These are phyloP conservation scores for Calycina herbarum DNA, from an alignment of 2,329 filamentous ascomycete genomes.

Conservation along the genomic window DNA sequence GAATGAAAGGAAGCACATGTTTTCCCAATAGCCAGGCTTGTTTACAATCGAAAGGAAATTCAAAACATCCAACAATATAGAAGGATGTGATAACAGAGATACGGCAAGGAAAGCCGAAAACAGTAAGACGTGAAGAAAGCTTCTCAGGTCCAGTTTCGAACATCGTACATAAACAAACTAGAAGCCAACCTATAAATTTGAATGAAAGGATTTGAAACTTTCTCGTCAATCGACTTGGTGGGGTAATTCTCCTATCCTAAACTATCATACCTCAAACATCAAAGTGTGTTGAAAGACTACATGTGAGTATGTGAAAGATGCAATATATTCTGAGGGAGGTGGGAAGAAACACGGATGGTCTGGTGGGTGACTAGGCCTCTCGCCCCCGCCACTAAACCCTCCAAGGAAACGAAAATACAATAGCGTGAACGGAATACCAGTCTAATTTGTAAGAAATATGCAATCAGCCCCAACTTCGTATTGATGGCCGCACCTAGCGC, in stretches of 20 bases:
- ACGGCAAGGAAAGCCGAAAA: too few relatives aligned
- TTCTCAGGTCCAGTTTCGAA: too few relatives aligned
- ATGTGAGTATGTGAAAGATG: neutral
- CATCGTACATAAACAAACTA: too few relatives aligned
- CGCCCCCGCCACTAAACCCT: neutral
- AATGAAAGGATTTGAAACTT: too few relatives aligned
- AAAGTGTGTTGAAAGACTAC: neutral
- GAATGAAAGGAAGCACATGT: too few relatives aligned
- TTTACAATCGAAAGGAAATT: too few relatives aligned
- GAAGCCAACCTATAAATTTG: too few relatives aligned
- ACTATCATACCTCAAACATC: neutral
- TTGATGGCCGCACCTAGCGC: neutral
- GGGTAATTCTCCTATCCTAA: neutral
- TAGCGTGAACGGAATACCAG: neutral
- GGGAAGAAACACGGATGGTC: neutral
- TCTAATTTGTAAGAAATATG: neutral
- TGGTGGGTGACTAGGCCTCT: too few relatives aligned
- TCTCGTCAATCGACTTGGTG: neutral
- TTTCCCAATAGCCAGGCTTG: too few relatives aligned
- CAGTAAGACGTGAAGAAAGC: too few relatives aligned
- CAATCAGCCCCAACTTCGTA: neutral
- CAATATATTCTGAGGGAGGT: neutral
- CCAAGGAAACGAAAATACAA: neutral
- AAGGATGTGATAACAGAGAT: too few relatives aligned
- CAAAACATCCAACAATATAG: too few relatives aligned